A percentile compares a stretch with the other conserved stretches of the same genome.
These are phyloP conservation scores for Coniosporium apollinis DNA, from an alignment of 495 filamentous ascomycete species.

Conservation along the genomic window DNA sequence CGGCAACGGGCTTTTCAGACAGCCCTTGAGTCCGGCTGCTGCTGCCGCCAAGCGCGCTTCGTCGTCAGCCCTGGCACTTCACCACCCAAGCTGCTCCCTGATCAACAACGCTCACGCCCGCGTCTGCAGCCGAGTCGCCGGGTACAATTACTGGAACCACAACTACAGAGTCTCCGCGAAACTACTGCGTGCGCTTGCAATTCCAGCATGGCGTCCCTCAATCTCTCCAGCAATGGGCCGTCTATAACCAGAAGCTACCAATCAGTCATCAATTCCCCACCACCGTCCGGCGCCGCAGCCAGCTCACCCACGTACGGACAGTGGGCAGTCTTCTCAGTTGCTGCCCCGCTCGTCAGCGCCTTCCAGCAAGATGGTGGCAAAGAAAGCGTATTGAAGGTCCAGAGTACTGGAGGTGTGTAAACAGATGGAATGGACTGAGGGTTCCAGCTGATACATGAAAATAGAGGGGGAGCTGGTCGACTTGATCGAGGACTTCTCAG, in stretches of 20 bases:
- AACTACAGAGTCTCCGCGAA: too few relatives aligned
- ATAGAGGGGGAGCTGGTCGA: slow-evolving; percentile 86
- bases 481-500: slow-evolving; percentile 93
- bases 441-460: slow-evolving; percentile 4
- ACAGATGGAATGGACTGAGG: not conserved
- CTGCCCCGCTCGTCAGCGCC: slow-evolving; percentile 72
- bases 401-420: slow-evolving; percentile 63
- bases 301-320: slow-evolving; percentile 55
- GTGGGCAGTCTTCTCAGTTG: slow-evolving; percentile 88
- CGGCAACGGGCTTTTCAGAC: too few relatives aligned
- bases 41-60: too few relatives aligned
- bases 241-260: slow-evolving; percentile 90
- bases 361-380: slow-evolving; percentile 77
- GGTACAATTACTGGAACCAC: too few relatives aligned
- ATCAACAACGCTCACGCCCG: too few relatives aligned
- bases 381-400: slow-evolving; percentile 89
- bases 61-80: too few relatives aligned
- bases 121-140: too few relatives aligned
- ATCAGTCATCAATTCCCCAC: slow-evolving; percentile 58
- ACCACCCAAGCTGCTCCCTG: too few relatives aligned
- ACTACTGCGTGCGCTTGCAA: too few relatives aligned
- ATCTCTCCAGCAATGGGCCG: slow-evolving; percentile 75
- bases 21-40: too few relatives aligned
- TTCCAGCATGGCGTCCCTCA: slow-evolving; percentile 69
- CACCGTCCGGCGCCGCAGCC: slow-evolving; percentile 44